phyloP scores from a whole-genome alignment of 768 basidiomycete species.

The Rhodocollybia butyracea region DNA sequence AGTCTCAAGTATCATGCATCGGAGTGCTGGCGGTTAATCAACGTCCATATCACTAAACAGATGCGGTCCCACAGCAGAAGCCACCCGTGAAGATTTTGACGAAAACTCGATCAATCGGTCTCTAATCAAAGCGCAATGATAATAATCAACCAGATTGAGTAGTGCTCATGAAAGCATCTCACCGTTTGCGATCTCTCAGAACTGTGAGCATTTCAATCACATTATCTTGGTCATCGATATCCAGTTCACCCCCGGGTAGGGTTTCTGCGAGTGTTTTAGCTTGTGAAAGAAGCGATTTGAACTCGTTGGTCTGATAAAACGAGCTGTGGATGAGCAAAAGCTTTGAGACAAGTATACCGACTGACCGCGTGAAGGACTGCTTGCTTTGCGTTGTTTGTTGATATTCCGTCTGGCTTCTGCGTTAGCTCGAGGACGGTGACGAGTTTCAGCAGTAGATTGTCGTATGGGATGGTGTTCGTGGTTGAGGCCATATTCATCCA shows the following conservation, averaged over 20 bases:
- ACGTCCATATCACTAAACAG: conserved; percentile 20
- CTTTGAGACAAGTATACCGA: conserved; percentile 9
- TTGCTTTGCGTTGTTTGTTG: conserved; percentile 60
- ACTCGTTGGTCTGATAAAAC: conserved; percentile 74
- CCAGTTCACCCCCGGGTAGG: conserved; percentile 72
- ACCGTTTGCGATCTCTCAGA: conserved; percentile 64
- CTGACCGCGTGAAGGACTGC: conserved; percentile 63
- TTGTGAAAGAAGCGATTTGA: conserved; percentile 53
- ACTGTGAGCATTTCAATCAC: conserved; percentile 66
- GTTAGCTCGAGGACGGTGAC: conserved; percentile 59
- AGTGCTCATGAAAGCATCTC: too few relatives aligned
- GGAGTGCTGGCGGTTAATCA: too few relatives aligned
- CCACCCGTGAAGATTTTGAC: conserved; percentile 23
- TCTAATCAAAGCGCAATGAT: not conserved
- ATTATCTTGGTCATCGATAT: conserved; percentile 65
- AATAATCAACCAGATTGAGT: not conserved
- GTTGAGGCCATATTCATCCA: not conserved
- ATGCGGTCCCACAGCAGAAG: conserved; percentile 27
- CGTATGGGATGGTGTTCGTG: conserved; percentile 38
- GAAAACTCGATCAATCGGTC: not conserved
- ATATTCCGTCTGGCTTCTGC: conserved; percentile 50
- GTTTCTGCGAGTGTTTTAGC: conserved; percentile 57
- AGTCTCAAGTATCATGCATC: too few relatives aligned
- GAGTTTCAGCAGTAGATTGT: conserved; percentile 57
- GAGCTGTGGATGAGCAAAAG: too few relatives aligned